phyloP scores from a whole-genome alignment of 1,284 basidiomycete species.

The Termitomyces sp. region DNA sequence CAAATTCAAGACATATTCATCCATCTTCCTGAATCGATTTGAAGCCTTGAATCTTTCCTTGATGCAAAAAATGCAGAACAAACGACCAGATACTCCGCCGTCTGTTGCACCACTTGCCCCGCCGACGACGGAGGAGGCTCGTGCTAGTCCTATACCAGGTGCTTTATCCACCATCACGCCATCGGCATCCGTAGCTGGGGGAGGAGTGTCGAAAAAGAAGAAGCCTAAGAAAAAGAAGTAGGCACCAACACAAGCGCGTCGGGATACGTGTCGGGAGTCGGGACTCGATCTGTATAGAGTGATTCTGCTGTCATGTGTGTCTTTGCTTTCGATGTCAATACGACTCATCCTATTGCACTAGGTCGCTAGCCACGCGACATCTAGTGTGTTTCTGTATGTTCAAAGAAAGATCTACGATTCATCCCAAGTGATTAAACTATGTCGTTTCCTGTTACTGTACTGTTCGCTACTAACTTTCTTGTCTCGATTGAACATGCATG shows the following conservation, averaged over 20 bases:
- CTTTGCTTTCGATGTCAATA: slow-evolving; percentile 4
- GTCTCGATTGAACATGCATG: background rate
- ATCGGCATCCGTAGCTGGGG: slow-evolving; percentile 20
- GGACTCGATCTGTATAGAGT: background rate
- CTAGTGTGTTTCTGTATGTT: background rate
- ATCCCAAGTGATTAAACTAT: background rate
- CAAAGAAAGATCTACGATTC: background rate
- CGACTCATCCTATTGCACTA: slow-evolving; percentile 4
- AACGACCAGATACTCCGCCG: slow-evolving; percentile 21
- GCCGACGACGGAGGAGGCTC: slow-evolving; percentile 17
- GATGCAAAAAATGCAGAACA: slow-evolving; percentile 80
- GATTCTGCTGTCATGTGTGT: slow-evolving; percentile 8
- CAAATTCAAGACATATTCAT: slow-evolving; percentile 92
- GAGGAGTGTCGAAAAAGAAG: slow-evolving; percentile 39
- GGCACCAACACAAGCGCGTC: background rate
- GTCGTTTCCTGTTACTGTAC: background rate
- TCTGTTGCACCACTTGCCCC: slow-evolving; percentile 15
- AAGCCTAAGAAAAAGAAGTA: slow-evolving; percentile 40
- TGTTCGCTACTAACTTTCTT: background rate
- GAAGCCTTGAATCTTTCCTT: slow-evolving; percentile 83
- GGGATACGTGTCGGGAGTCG: background rate
- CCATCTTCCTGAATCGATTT: slow-evolving; percentile 92
- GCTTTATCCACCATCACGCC: slow-evolving; percentile 21
- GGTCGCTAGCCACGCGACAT: slow-evolving; percentile 6
- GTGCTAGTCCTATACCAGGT: slow-evolving; percentile 21